Evolutionary conservation across 1,139 yeast species (phyloP), one percentile per base, ranked within the genome.

Genomic region (Lodderomyces elongisporus): DNA sequence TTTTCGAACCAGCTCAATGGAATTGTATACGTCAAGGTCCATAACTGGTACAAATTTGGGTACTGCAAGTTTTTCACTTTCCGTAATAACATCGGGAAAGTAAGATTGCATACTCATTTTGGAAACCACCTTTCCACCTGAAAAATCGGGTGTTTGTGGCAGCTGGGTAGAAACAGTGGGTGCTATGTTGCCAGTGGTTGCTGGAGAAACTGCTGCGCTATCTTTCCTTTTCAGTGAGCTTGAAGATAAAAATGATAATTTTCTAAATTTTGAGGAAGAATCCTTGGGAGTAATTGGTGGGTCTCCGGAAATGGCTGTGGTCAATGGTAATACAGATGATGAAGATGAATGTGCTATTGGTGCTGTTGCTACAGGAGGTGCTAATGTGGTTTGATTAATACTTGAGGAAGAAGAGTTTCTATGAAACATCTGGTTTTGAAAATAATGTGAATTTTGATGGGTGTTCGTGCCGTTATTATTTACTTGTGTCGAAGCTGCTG

Each of bases 21-120:
- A 36, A 41, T 66, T 66, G 24, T 63, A 37, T 4, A 48, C 34
- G 3, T 54, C 47, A 14, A 60, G 46, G 31, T 56, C 54, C 8
- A 47, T 34, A 2, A 60, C 17, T 2, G 60, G 58, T 4, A 39
- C 40, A 39, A 56, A 64, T 18, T 42, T 40, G 3, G 37, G 38
- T 10, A 23, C 12, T 16, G 21, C 14, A 12, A 24, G 4, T 8
- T 20, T 22, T 17, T 27, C 17, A 3, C 26, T 13, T 24, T 13
- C 15, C 17, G 14, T 22, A 16, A 17, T 27, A 10, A 14, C 13
- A 12, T 37, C 40, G 7, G 42, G 40, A 25, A 39, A 39, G 31
- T 39, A 39, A 5, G 42, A 39, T 5, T 24, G 30, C 6, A 26
- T 23, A 5, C 20, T 12, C 28, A 27, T 22, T 14, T 27, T 21